Evolutionary conservation across 179 eudicot species (phyloP).

Genomic region (Spergularia azorica): DNA sequence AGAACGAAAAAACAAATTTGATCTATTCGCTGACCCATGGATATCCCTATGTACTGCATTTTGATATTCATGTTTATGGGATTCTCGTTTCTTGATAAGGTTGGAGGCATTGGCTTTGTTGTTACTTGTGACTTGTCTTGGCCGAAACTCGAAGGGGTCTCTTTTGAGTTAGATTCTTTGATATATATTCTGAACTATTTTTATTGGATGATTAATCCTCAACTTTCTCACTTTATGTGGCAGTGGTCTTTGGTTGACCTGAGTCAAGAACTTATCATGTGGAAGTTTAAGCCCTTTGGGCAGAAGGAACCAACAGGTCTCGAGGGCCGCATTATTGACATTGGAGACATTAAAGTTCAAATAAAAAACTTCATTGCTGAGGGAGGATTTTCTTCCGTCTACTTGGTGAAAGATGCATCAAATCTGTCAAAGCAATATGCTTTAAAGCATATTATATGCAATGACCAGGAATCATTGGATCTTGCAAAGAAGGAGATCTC

Average conservation of each 20-base stretch:
- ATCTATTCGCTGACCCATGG: too few relatives aligned
- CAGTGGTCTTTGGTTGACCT: slow-evolving; percentile 23
- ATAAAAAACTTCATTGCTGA: slow-evolving; percentile 85
- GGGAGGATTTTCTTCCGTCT: slow-evolving; percentile 98
- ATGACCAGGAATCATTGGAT: slow-evolving; percentile 86
- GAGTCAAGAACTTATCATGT: slow-evolving; percentile 48
- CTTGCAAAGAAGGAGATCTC: slow-evolving; percentile 83
- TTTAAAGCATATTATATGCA: slow-evolving; percentile 92
- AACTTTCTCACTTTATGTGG: slow-evolving; percentile 7
- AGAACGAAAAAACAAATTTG: neutral
- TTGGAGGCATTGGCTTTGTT: neutral
- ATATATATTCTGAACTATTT: neutral
- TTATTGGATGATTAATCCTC: neutral
- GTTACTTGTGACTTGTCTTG: neutral
- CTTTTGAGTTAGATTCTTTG: neutral
- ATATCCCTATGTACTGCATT: too few relatives aligned
- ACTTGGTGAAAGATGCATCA: slow-evolving; percentile 81
- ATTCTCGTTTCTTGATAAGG: neutral
- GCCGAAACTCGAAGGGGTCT: neutral
- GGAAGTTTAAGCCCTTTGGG: slow-evolving; percentile 87
- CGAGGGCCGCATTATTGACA: slow-evolving; percentile 88
- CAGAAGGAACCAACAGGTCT: slow-evolving; percentile 92
- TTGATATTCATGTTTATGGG: too few relatives aligned
- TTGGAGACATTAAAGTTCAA: slow-evolving; percentile 83
- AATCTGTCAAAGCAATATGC: slow-evolving; percentile 90